Evolutionary conservation across 257 asterid genomes (phyloP).

Genomic region (Nicotiana benthamiana): DNA sequence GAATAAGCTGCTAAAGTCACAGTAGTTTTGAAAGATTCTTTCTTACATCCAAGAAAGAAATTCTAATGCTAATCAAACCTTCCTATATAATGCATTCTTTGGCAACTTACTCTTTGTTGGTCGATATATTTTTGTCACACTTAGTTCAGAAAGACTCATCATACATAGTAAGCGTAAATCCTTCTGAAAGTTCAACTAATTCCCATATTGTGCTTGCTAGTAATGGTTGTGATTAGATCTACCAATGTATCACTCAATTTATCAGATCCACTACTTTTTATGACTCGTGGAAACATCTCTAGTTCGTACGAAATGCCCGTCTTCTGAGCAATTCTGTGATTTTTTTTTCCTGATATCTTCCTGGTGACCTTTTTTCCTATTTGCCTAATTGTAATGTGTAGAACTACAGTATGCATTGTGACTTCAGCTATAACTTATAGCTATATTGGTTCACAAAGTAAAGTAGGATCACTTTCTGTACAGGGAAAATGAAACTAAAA

Average conservation of each 20-base stretch:
- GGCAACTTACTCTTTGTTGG: too few relatives aligned
- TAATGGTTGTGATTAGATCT: background rate
- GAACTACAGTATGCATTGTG: background rate
- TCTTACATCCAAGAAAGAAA: too few relatives aligned
- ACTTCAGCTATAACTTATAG: too few relatives aligned
- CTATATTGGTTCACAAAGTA: too few relatives aligned
- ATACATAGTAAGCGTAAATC: background rate
- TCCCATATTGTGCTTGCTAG: background rate
- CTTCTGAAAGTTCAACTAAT: background rate
- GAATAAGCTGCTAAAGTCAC: too few relatives aligned
- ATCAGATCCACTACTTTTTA: background rate
- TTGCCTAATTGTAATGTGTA: background rate
- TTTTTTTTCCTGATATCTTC: background rate
- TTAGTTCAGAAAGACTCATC: too few relatives aligned
- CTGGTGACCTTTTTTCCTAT: background rate
- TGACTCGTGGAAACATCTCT: background rate
- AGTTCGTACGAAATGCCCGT: background rate
- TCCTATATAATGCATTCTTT: too few relatives aligned
- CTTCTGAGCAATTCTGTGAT: background rate
- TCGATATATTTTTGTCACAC: too few relatives aligned
- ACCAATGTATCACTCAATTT: background rate
- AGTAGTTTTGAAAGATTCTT: too few relatives aligned
- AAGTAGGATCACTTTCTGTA: too few relatives aligned
- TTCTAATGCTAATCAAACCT: too few relatives aligned
- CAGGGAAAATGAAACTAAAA: too few relatives aligned